Conservation (phyloP, 140 eudicot genomes). For the Anethum foeniculum region DNA sequence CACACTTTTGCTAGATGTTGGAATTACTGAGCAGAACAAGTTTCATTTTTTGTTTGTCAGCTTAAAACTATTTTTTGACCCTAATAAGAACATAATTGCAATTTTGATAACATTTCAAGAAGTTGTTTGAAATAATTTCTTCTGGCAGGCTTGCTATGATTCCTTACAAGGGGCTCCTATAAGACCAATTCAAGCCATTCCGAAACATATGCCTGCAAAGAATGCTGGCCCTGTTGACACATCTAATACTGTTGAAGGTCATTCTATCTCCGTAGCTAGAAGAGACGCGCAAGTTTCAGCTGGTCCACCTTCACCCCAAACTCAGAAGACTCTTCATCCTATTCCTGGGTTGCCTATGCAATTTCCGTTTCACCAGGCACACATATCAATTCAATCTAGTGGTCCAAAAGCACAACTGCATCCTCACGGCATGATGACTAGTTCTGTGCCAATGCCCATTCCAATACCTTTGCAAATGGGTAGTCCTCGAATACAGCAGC, state of each 20-base stretch:
- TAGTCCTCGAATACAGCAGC: slow-evolving; percentile 47
- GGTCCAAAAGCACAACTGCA: slow-evolving; percentile 62
- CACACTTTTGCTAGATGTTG: not conserved
- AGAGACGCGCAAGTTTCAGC: slow-evolving; percentile 37
- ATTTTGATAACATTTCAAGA: not conserved
- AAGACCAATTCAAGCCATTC: slow-evolving; percentile 36
- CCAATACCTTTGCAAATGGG: slow-evolving; percentile 55
- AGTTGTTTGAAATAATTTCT: not conserved
- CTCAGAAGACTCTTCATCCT: slow-evolving; percentile 51
- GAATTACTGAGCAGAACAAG: not conserved
- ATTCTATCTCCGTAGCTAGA: slow-evolving; percentile 32
- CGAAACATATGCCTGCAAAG: slow-evolving; percentile 46
- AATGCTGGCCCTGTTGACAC: slow-evolving; percentile 33
- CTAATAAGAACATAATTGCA: not conserved
- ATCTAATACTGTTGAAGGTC: slow-evolving; percentile 36
- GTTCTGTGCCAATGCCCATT: slow-evolving; percentile 54
- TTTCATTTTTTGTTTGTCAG: not conserved
- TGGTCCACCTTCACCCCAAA: slow-evolving; percentile 39
- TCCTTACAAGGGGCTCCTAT: slow-evolving; percentile 30
- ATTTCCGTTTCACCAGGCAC: slow-evolving; percentile 60
- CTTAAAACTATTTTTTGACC: not conserved
- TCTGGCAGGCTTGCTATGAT: slow-evolving; percentile 58
- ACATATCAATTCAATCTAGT: slow-evolving; percentile 52
- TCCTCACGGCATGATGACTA: slow-evolving; percentile 49
- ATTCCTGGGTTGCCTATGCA: slow-evolving; percentile 44